Base-by-base conservation (phyloP, 129 eudicot species). In the Cynara cardunculus region DNA sequence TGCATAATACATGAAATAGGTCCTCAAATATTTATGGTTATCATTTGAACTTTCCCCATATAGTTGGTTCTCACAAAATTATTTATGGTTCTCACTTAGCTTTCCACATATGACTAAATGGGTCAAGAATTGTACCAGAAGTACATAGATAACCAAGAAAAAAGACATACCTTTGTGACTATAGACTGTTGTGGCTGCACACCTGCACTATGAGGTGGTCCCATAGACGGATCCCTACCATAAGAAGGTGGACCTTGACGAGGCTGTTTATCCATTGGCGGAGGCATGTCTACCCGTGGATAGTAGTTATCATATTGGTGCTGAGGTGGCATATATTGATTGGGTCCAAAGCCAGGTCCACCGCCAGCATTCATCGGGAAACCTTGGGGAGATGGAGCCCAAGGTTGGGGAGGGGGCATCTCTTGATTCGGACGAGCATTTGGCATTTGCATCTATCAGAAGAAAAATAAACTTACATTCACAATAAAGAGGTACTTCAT, bases 281-380 rank as follows among this genome's bases (percentile, higher is more conserved):
- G 89, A 77, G 97, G 93, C 89, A 89, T 88, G 64, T 93, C 98
- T 67, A 73, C 89, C 72, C 92, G 89, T 59, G 93, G 93, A 80
- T 84, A 90, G 67, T 86, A 94, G 83, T 84, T 85, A 80, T 94
- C 98, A 80, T 34, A 87, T 78, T 87, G 98, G 69, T 84, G 94
- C 64, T 92, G 94, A 71, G 90, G 96, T 53, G 89, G 96, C 90
- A 92, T 87, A 75, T 79, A 90, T 18, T 85, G 84, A 28, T 80
- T 74, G 44, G 90, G 80, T 19, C 85, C 90, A 77, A 88, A 92
- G 37, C 92, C 94, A 25, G 82, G 87, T 49, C 90, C 93, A 16
- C 78, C 82, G 28, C 87, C 89, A 59, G 90, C 75, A 85, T 71
- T 81, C 86, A 84, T 65, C 11, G 89, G 85, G 81, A 91, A 87